Conservation (phyloP, 176 grass and related monocot genomes). For the Musa schizocarpa region DNA sequence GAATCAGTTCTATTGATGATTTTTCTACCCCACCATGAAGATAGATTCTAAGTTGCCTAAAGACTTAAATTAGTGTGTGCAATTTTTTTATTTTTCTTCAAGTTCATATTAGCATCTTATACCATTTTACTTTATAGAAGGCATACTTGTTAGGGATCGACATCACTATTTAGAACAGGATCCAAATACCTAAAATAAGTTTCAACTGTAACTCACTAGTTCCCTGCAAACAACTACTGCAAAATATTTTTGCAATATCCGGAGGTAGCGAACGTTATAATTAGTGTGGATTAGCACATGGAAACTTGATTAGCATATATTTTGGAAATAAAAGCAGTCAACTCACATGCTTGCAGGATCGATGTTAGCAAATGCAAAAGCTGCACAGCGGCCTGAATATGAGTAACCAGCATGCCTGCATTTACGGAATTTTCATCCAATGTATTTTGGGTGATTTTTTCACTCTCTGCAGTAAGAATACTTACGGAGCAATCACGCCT, state of each 20-base stretch:
- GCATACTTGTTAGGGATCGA: no score
- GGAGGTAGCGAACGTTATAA: no score
- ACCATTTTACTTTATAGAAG: no score
- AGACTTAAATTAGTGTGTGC: no score
- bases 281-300: background rate
- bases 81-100: no score
- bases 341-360: conserved; percentile 87
- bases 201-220: no score
- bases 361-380: conserved; percentile 96
- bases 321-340: background rate
- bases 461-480: background rate
- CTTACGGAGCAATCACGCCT: conserved; percentile 94
- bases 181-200: no score
- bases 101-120: no score
- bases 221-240: no score
- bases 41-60: background rate
- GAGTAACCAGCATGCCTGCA: conserved; percentile 97
- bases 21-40: background rate
- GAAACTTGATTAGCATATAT: background rate
- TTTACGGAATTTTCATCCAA: conserved; percentile 17
- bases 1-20: background rate
- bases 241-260: no score
- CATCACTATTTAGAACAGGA: no score
- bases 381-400: conserved; percentile 82
- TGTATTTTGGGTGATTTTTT: background rate